Conservation (phyloP, 2,329 filamentous ascomycete genomes). For the Aureobasidium sp. region DNA sequence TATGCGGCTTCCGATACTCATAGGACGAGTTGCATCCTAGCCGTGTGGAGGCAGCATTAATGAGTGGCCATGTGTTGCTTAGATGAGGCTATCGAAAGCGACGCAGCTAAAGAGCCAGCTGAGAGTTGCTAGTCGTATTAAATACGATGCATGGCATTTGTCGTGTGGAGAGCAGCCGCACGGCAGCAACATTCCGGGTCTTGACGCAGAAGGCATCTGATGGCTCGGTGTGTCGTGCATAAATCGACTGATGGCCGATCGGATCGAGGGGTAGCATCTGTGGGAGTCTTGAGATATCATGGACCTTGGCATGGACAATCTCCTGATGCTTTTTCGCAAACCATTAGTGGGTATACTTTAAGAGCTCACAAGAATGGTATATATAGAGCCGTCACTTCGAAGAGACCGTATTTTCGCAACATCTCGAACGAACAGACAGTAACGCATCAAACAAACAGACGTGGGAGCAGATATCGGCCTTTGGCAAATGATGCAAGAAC, state of each 20-base stretch:
- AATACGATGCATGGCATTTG: neutral
- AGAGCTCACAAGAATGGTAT: neutral
- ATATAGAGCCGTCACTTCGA: neutral
- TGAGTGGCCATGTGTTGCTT: neutral
- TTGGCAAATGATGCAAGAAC: neutral
- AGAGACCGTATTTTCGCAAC: neutral
- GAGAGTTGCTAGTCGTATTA: neutral
- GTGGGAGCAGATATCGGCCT: conserved; percentile 1
- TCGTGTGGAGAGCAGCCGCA: neutral
- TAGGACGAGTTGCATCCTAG: neutral
- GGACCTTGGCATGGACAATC: neutral
- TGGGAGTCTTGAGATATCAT: conserved; percentile 1
- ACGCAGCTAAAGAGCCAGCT: neutral
- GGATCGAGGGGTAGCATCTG: neutral
- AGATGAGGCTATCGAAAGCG: neutral
- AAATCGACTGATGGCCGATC: neutral
- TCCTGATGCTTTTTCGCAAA: neutral
- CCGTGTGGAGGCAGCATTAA: neutral
- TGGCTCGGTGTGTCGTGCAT: neutral
- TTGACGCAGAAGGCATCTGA: conserved; percentile 4
- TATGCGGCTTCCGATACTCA: neutral
- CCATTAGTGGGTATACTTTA: neutral
- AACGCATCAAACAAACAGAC: neutral
- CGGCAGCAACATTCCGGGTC: neutral
- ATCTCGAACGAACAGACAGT: neutral